Base-by-base conservation (phyloP, 2,329 filamentous ascomycete genomes). In the Penicillium sp. region DNA sequence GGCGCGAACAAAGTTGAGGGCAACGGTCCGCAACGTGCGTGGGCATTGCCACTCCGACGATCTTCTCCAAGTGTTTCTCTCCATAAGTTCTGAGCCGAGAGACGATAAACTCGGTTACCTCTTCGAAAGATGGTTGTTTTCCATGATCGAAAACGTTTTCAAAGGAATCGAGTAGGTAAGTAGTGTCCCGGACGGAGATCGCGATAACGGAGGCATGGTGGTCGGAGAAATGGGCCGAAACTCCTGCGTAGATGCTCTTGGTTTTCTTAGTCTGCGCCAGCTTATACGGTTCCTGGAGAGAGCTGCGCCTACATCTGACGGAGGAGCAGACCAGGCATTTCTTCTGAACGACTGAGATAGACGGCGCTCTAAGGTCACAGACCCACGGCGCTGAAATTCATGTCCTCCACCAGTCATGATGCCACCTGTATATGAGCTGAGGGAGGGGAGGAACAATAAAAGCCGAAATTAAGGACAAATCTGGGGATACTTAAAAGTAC, bases 111-210 rank as follows among this genome's bases (percentile, higher is more conserved):
- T 87, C 79, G 16, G 81, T 80, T 31, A 88, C 69, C 50, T 81
- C 77, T 16, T 76, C 67, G 31, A 71, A 69, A 47, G 56, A 42
- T 6, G 68, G 67, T 48, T 74, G 63, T 18, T 71, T 65, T 42
- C 75, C 71, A 10, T 79, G 67, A 18, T 74, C 65, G 42, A 88
- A 74, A n/a, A 79, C 74, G 59, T 84, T 80, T 58, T 88, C 80
- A 5, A 82, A 81, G 64, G 87, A 91, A 67, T 92, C 88, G 42
- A 89, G 77, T 21, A 88, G 82, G 66, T 92, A 92, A 4, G 86
- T 85, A 6, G 84, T 83, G 65, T 92, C 88, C 57, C 90, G 87
- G 56, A 88, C 81, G 4, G 86, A 87, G 45, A 91, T 75, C 13
- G 86, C 85, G 23, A 89, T 77, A 5, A 81, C 79, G 10, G 84